A percentile compares a stretch with the other conserved stretches of the same genome.
phyloP scores from a whole-genome alignment of 345 rosid species.

The Populus pruinosa region DNA sequence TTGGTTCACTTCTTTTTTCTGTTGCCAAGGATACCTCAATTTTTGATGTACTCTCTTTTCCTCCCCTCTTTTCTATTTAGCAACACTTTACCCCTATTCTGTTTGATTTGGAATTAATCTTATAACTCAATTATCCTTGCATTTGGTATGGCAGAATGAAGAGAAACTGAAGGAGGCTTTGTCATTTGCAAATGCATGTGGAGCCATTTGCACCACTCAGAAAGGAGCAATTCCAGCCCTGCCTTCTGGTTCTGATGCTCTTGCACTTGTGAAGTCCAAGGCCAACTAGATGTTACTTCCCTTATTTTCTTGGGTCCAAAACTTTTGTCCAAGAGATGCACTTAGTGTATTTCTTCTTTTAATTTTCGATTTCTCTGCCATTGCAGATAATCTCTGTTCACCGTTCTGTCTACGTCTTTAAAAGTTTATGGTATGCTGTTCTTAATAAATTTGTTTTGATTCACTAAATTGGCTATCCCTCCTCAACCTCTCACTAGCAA shows the following conservation, averaged over 20 bases:
- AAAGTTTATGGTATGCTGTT: too few relatives aligned
- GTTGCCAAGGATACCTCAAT: slow-evolving; percentile 37
- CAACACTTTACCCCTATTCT: not conserved
- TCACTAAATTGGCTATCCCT: too few relatives aligned
- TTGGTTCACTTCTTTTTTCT: slow-evolving; percentile 44
- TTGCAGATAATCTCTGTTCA: too few relatives aligned
- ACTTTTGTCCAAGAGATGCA: not conserved
- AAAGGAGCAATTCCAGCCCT: slow-evolving; percentile 69
- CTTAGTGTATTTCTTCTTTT: too few relatives aligned
- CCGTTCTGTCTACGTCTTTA: too few relatives aligned
- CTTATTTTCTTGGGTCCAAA: not conserved
- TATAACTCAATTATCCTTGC: not conserved
- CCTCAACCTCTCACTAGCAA: too few relatives aligned
- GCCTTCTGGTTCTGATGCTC: slow-evolving; percentile 45
- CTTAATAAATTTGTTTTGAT: too few relatives aligned
- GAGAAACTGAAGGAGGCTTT: slow-evolving; percentile 47
- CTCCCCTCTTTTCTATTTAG: not conserved
- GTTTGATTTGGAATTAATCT: not conserved
- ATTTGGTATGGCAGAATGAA: slow-evolving; percentile 36
- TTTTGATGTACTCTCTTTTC: slow-evolving; percentile 15
- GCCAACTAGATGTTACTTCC: not conserved
- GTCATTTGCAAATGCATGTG: slow-evolving; percentile 58
- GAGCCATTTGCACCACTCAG: slow-evolving; percentile 60
- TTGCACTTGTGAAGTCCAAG: slow-evolving; percentile 37
- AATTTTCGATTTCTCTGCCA: too few relatives aligned